Percentiles rank a stretch among this genome's conserved stretches.
phyloP scores from a whole-genome alignment of 352 stramenopile genomes.

The Phytopythium aichiense region DNA sequence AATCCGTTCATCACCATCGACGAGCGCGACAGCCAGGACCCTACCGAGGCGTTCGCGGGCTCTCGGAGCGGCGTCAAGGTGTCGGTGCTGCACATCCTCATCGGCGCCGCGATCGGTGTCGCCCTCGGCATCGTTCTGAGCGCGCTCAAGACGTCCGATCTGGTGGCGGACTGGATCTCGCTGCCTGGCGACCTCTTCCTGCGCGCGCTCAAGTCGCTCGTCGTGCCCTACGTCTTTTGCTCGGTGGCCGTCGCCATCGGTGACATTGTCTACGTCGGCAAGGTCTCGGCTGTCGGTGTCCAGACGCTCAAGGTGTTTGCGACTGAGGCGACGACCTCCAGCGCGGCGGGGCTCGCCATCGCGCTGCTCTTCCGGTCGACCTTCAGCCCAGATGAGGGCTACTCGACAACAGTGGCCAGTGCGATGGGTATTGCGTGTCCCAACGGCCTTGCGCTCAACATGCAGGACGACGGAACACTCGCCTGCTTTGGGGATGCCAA shows the following conservation, averaged over 20 bases:
- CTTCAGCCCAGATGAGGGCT: constrained; percentile 31
- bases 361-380: constrained; percentile 52
- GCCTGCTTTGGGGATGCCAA: background rate
- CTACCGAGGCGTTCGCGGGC: background rate
- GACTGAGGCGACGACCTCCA: constrained; percentile 48
- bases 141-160: constrained; percentile 30
- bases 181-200: constrained; percentile 74
- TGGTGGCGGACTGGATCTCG: constrained; percentile 51
- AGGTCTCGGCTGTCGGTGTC: constrained; percentile 57
- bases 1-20: constrained; percentile 7
- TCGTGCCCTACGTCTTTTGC: constrained; percentile 83
- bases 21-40: constrained; percentile 1
- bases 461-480: background rate
- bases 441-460: background rate
- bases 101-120: constrained; percentile 48
- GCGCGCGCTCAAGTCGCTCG: constrained; percentile 66
- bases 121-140: constrained; percentile 47
- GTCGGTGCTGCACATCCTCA: constrained; percentile 47
- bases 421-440: background rate
- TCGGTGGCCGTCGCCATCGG: constrained; percentile 69
- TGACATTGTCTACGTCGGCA: constrained; percentile 73
- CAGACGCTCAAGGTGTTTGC: constrained; percentile 65
- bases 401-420: background rate
- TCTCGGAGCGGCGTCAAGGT: constrained; percentile 19
- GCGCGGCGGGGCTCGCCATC: constrained; percentile 43